phyloP scores from a whole-genome alignment of 177 flowering plant genomes.

The Vitis hybrid region DNA sequence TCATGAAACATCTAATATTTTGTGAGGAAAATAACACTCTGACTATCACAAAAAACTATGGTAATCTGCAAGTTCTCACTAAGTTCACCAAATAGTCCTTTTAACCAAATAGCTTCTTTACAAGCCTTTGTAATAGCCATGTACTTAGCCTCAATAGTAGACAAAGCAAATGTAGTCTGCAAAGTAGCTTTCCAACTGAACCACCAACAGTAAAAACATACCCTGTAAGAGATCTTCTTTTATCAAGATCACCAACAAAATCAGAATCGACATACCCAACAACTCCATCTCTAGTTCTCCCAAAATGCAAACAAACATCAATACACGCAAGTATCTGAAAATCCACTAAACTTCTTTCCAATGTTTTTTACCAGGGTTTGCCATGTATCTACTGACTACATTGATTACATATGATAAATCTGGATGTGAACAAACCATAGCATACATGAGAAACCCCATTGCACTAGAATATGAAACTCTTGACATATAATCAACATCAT shows the following conservation, averaged over 20 bases:
- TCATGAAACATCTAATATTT: no score
- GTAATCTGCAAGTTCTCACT: neutral
- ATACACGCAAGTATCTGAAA: neutral
- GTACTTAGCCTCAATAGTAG: neutral
- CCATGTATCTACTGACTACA: neutral
- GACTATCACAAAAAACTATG: neutral
- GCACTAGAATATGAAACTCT: no score
- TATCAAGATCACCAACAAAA: neutral
- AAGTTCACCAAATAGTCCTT: no score
- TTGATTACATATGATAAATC: neutral
- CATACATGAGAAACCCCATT: no score
- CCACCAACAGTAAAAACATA: neutral
- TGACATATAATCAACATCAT: no score
- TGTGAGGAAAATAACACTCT: neutral
- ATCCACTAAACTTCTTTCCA: neutral
- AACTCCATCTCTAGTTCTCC: slow-evolving; percentile 3
- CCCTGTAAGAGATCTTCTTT: no score
- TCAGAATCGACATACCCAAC: neutral
- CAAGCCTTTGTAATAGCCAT: no score
- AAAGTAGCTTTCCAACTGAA: neutral
- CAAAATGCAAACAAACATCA: neutral
- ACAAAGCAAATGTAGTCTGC: neutral
- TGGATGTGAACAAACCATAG: neutral
- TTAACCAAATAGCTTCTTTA: no score
- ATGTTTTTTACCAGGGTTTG: neutral